Base-by-base conservation (phyloP, 2,329 filamentous ascomycete genomes). In the Bipolaris oryzae region DNA sequence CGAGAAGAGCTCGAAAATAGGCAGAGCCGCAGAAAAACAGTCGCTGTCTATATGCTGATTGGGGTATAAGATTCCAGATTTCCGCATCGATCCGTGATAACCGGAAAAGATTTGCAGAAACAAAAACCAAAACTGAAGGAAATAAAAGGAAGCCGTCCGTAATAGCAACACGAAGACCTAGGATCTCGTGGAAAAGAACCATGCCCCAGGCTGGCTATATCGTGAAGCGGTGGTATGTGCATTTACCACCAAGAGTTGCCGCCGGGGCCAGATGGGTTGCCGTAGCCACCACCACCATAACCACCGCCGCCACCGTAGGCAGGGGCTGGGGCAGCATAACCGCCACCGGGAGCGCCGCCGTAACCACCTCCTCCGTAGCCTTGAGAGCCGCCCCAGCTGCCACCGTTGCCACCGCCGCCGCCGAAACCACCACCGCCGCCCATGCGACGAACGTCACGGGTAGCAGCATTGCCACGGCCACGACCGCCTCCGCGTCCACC, bases 391-490 rank as follows among this genome's bases (percentile, higher is more conserved):
- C 57, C 57, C 57, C 57, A 59, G 50, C 80, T 78, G 55, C 80
- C 79, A 55, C 76, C 72, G 59, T 80, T 81, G 39, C 76, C 71
- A 58, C 81, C 82, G 54, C 84, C 82, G 39, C 85, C 87, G 55
- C 86, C 87, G 60, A 85, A 6, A 10, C 23, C 86, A 78, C 78
- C 78, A 60, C 85, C 86, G 46, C 78, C 79, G 43, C 77, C 78
- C 67, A 76, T 79, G 58, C 78, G 77, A 80, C 95, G 92, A 83
- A 95, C 92, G 77, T 98, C 95, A 75, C 93, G 92, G 78, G 88
- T 96, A 70, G 89, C 84, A 74, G 77, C 73, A 63, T 76, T 82
- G 73, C 90, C 89, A 74, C 90, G 87, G 59, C 90, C 89, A 73
- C 90, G 88, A 58, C 92, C 88, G 61, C 90, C 84, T 63, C 81